Evolutionary conservation across 345 rosid genomes (phyloP), one percentile per base, ranked within the genome.

Genomic region (Rhodamnia rubescens): DNA sequence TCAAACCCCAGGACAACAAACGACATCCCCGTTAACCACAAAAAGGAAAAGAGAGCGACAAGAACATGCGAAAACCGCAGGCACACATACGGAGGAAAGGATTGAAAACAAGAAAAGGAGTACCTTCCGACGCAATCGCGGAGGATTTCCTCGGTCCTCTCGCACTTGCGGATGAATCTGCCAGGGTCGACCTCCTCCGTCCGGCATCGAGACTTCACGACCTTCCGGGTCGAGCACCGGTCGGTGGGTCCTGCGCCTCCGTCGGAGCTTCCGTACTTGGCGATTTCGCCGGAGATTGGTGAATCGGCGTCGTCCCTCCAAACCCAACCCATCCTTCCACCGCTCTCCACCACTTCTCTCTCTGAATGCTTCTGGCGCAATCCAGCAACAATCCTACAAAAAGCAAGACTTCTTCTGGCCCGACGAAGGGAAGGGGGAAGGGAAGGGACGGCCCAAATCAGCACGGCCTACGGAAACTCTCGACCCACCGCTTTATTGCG

Each of bases 151-250:
- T 96, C 95, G 11, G 96, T 93, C 89, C 91, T 95, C 88, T 97
- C 94, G 90, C 99, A 97, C 95, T 95, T 97, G 22, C 93, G 85
- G 21, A 97, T 53, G 90, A 97, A 96, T 82, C 88, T 95, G 50
- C 98, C 98, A 26, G 96, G 94, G 89, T 93, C 99, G 52, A 95
- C 95, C 94, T 96, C 98, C 90, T 96, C 96, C 83, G 98, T 97
- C 85, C 85, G 91, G 93, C 99, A 96, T 87, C 91, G 91, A 82
- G 98, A 93, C 75, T 90, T 92, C 58, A 92, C 92, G 42, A 92
- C 92, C 92, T 81, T 94, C 82, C 93, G 86, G 53, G 95, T 95
- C 42, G 94, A 90, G 90, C 95, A 92, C 8, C 86, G 90, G 26
- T 93, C 90, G 80, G 27, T 51, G 51, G 87, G 57, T 64, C 74